Percentiles rank a stretch among this genome's conserved stretches.
Evolutionary conservation across 2,329 filamentous ascomycete species (phyloP).

Genomic region (Aspergillus cejpii): DNA sequence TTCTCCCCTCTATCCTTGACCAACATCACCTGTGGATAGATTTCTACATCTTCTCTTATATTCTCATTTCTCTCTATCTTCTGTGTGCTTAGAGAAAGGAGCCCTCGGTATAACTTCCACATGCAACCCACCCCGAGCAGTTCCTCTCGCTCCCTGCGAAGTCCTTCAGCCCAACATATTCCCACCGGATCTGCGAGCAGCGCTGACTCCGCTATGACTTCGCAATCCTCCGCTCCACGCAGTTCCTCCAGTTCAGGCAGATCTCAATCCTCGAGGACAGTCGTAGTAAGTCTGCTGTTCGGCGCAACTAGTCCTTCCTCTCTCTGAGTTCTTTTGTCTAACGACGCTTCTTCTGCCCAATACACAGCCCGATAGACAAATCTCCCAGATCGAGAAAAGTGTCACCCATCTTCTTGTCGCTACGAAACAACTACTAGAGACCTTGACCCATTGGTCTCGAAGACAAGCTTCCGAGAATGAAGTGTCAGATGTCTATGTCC

Average conservation of each 20-base stretch:
- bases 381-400: constrained; percentile 98
- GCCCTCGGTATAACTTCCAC: constrained; percentile 7
- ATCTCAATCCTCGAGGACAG: constrained; percentile 50
- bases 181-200: constrained; percentile 42
- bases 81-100: constrained; percentile 1
- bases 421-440: constrained; percentile 96
- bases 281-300: constrained; percentile 49
- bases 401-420: constrained; percentile 96
- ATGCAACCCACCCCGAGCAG: constrained; percentile 20
- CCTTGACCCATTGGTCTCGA: constrained; percentile 94
- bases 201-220: constrained; percentile 46
- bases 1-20: neutral
- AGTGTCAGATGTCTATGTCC: constrained; percentile 96
- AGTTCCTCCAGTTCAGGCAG: constrained; percentile 61
- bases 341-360: constrained; percentile 10
- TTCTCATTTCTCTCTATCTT: neutral
- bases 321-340: neutral
- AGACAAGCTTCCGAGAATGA: constrained; percentile 85
- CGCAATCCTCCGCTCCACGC: constrained; percentile 54
- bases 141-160: constrained; percentile 42
- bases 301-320: neutral
- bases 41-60: neutral
- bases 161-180: constrained; percentile 34
- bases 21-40: neutral
- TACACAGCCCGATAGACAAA: constrained; percentile 59